Evolutionary conservation across 257 asterid genomes (phyloP).

Genomic region (Scutellaria galericulata): DNA sequence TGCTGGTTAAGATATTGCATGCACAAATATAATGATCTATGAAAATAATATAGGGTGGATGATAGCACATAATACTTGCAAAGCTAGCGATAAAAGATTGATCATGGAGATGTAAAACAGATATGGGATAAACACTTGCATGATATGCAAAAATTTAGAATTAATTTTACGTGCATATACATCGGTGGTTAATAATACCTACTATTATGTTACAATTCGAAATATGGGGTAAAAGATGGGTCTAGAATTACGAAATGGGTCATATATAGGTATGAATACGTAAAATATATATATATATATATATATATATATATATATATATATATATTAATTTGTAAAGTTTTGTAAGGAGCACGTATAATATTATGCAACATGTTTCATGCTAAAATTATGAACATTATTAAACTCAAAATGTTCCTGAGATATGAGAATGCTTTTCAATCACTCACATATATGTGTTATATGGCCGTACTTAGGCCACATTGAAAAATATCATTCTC

Average conservation of each 20-base stretch:
- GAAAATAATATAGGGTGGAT: too few species aligned
- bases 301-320: too few species aligned
- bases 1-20: too few species aligned
- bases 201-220: neutral
- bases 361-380: neutral
- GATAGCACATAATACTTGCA: too few species aligned
- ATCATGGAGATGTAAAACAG: neutral
- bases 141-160: neutral
- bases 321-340: too few species aligned
- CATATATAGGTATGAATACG: neutral
- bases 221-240: too few species aligned
- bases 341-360: too few species aligned
- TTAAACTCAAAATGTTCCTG: neutral
- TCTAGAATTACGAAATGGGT: neutral
- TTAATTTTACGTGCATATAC: neutral
- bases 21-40: too few species aligned
- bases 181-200: neutral
- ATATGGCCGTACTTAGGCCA: too few species aligned
- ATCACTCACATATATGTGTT: too few species aligned
- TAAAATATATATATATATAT: too few species aligned
- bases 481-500: too few species aligned
- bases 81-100: neutral
- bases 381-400: neutral
- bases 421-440: neutral
- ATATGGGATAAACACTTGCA: neutral